Evolutionary conservation across 305 asterid genomes (phyloP).

Genomic region (Euphrasia arctica): DNA sequence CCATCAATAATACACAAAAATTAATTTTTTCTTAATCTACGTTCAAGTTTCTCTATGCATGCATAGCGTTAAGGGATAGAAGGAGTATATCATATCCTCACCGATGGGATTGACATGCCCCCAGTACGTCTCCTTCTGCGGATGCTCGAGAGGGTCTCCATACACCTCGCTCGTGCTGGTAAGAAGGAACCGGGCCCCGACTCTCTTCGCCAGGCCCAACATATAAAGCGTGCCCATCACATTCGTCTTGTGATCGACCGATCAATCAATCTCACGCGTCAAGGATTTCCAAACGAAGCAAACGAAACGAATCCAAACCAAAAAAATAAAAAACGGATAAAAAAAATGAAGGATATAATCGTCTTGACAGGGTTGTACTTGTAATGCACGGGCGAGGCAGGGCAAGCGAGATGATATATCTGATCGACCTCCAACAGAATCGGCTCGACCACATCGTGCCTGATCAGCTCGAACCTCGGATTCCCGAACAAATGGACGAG

Average conservation of each 20-base stretch:
- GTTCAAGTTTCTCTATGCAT: too few relatives aligned
- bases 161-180: slow-evolving; percentile 94
- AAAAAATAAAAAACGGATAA: slow-evolving; percentile 22
- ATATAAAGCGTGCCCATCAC: slow-evolving; percentile 90
- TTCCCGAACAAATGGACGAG: slow-evolving; percentile 73
- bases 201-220: slow-evolving; percentile 94
- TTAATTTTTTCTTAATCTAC: too few relatives aligned
- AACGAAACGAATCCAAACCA: background rate
- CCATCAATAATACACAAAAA: too few relatives aligned
- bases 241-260: slow-evolving; percentile 56
- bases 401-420: slow-evolving; percentile 88
- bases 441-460: slow-evolving; percentile 93
- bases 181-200: slow-evolving; percentile 74
- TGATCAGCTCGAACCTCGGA: slow-evolving; percentile 72
- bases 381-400: slow-evolving; percentile 89
- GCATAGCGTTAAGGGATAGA: too few relatives aligned
- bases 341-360: slow-evolving; percentile 62
- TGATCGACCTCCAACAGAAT: slow-evolving; percentile 87
- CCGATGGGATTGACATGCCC: slow-evolving; percentile 94
- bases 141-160: slow-evolving; percentile 96
- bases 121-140: slow-evolving; percentile 92
- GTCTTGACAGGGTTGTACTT: slow-evolving; percentile 91
- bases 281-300: slow-evolving; percentile 41
- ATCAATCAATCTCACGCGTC: slow-evolving; percentile 27
- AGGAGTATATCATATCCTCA: slow-evolving; percentile 1